Percentiles rank a stretch among this genome's conserved stretches.
These are phyloP conservation scores for Debaryomyces prosopidis DNA, from an alignment of 805 yeast genomes.

Conservation along the genomic window DNA sequence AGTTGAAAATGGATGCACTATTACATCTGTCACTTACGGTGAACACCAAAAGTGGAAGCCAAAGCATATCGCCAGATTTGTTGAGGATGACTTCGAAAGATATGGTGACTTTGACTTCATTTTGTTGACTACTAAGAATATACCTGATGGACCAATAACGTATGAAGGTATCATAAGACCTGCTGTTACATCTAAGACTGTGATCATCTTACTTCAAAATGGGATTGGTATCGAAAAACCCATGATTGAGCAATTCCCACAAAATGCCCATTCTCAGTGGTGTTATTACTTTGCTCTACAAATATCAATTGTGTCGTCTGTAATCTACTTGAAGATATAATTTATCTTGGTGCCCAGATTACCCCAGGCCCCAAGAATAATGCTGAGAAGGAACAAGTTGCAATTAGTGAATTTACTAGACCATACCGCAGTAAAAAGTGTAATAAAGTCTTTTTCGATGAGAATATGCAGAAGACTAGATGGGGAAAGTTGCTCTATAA, in stretches of 20 bases:
- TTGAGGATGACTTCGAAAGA: slow-evolving; percentile 25
- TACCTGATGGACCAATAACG: slow-evolving; percentile 35
- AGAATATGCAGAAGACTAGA: slow-evolving; percentile 30
- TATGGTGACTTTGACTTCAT: slow-evolving; percentile 36
- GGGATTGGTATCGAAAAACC: slow-evolving; percentile 40
- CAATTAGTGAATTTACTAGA: slow-evolving; percentile 19
- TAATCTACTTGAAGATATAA: slow-evolving; percentile 19
- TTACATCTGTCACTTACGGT: slow-evolving; percentile 37
- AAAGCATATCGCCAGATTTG: slow-evolving; percentile 23
- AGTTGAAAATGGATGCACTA: slow-evolving; percentile 25
- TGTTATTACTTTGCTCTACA: slow-evolving; percentile 36
- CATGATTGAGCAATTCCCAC: slow-evolving; percentile 31
- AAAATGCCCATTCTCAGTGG: slow-evolving; percentile 36
- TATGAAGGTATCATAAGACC: slow-evolving; percentile 44
- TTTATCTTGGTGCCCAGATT: slow-evolving; percentile 23
- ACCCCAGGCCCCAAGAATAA: slow-evolving; percentile 7
- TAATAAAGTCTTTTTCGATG: slow-evolving; percentile 27
- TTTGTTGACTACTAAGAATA: slow-evolving; percentile 39
- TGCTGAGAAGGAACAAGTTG: slow-evolving; percentile 7
- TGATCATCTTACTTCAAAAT: slow-evolving; percentile 39
- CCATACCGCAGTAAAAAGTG: slow-evolving; percentile 26
- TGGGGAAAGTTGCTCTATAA: slow-evolving; percentile 43
- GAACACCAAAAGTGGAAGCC: slow-evolving; percentile 30
- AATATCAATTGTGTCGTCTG: slow-evolving; percentile 22
- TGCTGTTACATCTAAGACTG: slow-evolving; percentile 27